Evolutionary conservation across 2,329 filamentous ascomycete genomes (phyloP), one percentile per base, ranked within the genome.

Genomic region (Blastomyces parvus): DNA sequence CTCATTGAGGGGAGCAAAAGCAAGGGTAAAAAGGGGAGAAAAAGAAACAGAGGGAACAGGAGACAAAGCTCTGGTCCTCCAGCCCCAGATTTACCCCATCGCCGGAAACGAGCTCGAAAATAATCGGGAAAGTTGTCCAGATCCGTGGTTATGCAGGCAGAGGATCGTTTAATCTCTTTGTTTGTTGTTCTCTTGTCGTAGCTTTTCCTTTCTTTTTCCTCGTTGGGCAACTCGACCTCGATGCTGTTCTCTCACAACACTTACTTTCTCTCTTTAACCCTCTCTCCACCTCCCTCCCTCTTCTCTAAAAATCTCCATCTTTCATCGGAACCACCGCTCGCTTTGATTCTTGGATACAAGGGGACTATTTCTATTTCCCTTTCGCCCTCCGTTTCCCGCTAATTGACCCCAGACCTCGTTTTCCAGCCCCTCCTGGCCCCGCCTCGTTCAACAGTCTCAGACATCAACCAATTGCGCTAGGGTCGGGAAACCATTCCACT

Each of bases 361-460:
- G 36, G 13, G 14, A 40, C 3, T 6, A n/a, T n/a, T 6, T 40
- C 25, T 36, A 1, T 36, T 36, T 2, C 5, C 11, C 30, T 57
- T 40, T 57, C 1, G 22, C 6, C 8, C 53, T 57, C 33, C 7
- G 25, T 38, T 3, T n/a, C 22, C 22, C 5, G 22, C 57, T 22
- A 14, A 30, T 25, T 42, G 22, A 46, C 42, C 56, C n/a, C 56
- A 44, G 36, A 22, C 33, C 33, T 57, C 55, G 17, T 25, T 36
- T n/a, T 38, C 55, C 33, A 57, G 38, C 56, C 56, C 56, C 56
- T 59, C 56, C 44, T 59, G 56, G 56, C 56, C 56, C 56, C 56
- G 56, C 36, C 36, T 59, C 22, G 33, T 19, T 6, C 40, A 36
- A 22, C 36, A 25, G 36, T 59, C 22, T 30, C 40, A 46, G 7